Evolutionary conservation across 73 alveolate genomes (phyloP), one percentile per base, ranked within the genome.

Genomic region (Blepharisma stoltei): DNA sequence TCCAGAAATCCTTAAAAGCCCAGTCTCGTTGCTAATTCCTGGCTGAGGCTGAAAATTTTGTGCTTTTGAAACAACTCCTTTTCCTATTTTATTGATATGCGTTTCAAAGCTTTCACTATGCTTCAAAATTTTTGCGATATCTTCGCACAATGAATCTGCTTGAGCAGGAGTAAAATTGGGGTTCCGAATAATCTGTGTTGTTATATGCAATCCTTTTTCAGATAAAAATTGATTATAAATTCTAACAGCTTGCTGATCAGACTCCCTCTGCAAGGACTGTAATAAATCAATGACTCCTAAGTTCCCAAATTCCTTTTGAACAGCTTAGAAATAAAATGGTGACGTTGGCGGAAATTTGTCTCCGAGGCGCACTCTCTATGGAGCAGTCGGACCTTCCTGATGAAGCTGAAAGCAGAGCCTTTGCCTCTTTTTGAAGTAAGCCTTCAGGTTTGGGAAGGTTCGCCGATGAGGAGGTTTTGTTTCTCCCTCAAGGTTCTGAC

Each of bases 61-160:
- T 14, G 18, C 46, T 11, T 20, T 60, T 47, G 2, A 14, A 14
- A 60, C 73, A n/a, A 60, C 18, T 60, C 23, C 18, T 25, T 60
- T 60, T 5, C 73, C 73, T 18, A 60, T 14, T 60, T 60, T 60
- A 18, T 60, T n/a, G 18, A 60, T 60, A 25, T 60, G 23, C 14
- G 23, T 60, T 38, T 60, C 73, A 25, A 60, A 60, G 23, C 73
- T 60, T 60, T 60, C 73, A 9, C 49, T 60, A 60, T 60, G 73
- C 45, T 60, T 60, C 18, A 60, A 14, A 25, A 60, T 60, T 25
- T 60, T 60, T 14, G 49, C 23, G 4, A 60, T 60, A 14, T 60
- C 73, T 38, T 60, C 73, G 23, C 73, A 60, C 14, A 60, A 25
- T 18, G 49, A n/a, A 8, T 20, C 18, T 14, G 73, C 37, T 38